Conservation (phyloP, 768 basidiomycete species). For the Naganishia onofrii region DNA sequence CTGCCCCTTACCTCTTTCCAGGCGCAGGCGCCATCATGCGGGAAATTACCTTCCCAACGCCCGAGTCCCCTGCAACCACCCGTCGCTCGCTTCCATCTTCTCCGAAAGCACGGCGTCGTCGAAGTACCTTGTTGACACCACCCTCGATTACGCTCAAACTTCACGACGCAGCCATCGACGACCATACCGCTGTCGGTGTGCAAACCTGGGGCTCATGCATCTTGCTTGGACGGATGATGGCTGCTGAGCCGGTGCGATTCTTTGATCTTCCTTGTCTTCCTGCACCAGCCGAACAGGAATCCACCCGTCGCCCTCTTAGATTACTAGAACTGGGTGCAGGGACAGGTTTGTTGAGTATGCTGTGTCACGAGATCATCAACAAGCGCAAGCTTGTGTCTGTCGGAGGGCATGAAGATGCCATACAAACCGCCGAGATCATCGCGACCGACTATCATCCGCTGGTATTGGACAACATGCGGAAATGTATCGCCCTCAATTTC, state of each 20-base stretch:
- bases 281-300: background rate
- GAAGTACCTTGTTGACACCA: conserved; percentile 8
- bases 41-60: conserved; percentile 13
- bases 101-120: conserved; percentile 15
- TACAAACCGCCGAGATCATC: conserved; percentile 37
- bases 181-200: conserved; percentile 51
- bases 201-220: conserved; percentile 52
- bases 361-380: conserved; percentile 41
- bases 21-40: conserved; percentile 27
- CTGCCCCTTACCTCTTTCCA: background rate
- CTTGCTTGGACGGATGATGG: conserved; percentile 46
- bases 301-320: conserved; percentile 33
- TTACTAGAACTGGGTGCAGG: conserved; percentile 51
- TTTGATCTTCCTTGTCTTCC: conserved; percentile 7
- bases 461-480: conserved; percentile 47
- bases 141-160: conserved; percentile 40
- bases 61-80: background rate
- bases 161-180: conserved; percentile 50
- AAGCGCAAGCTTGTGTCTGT: conserved; percentile 7
- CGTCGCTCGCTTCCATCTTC: conserved; percentile 3
- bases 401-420: background rate
- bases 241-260: conserved; percentile 38
- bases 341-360: conserved; percentile 48
- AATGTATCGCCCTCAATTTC: conserved; percentile 50
- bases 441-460: conserved; percentile 48